These are phyloP conservation scores for Emmonsiellopsis sp. DNA, from an alignment of 2,329 filamentous ascomycete genomes.

Conservation along the genomic window DNA sequence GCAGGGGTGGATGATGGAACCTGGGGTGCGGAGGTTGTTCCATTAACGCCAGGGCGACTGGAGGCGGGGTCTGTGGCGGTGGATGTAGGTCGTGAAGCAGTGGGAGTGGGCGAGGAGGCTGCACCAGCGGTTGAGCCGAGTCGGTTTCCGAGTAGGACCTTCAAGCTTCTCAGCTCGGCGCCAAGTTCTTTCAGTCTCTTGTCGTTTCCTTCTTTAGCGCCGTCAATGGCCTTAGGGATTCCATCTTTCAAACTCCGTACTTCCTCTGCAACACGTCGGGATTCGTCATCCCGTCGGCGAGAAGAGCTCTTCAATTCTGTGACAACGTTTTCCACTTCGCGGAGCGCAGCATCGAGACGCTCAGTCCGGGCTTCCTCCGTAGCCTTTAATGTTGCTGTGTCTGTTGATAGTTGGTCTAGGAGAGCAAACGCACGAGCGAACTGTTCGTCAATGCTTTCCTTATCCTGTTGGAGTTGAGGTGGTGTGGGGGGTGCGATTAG, in stretches of 20 bases:
- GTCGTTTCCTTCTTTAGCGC: conserved; percentile 77
- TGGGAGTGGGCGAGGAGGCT: conserved; percentile 21
- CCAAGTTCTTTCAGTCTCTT: conserved; percentile 74
- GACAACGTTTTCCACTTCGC: conserved; percentile 77
- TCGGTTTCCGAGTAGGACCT: conserved; percentile 67
- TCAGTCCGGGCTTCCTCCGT: conserved; percentile 78
- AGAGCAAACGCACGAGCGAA: conserved; percentile 88
- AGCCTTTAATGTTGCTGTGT: conserved; percentile 78
- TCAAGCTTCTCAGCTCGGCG: conserved; percentile 80
- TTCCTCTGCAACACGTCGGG: conserved; percentile 75
- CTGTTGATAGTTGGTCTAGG: conserved; percentile 82
- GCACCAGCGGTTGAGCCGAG: conserved; percentile 34
- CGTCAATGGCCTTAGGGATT: conserved; percentile 80
- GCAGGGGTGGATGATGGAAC: conserved; percentile 19
- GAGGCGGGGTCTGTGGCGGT: conserved; percentile 15
- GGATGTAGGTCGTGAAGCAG: conserved; percentile 18
- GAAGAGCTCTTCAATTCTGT: conserved; percentile 71
- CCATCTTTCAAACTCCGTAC: conserved; percentile 71
- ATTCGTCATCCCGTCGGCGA: conserved; percentile 75
- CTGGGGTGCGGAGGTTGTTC: conserved; percentile 18
- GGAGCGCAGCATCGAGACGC: conserved; percentile 68
- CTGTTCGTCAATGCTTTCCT: conserved; percentile 81
- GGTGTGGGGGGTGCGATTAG: conserved; percentile 88
- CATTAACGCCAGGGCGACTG: conserved; percentile 18
- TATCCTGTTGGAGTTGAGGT: conserved; percentile 88